Conservation (phyloP, 2,329 filamentous ascomycete genomes). For the Microdochium trichocladiopsis region DNA sequence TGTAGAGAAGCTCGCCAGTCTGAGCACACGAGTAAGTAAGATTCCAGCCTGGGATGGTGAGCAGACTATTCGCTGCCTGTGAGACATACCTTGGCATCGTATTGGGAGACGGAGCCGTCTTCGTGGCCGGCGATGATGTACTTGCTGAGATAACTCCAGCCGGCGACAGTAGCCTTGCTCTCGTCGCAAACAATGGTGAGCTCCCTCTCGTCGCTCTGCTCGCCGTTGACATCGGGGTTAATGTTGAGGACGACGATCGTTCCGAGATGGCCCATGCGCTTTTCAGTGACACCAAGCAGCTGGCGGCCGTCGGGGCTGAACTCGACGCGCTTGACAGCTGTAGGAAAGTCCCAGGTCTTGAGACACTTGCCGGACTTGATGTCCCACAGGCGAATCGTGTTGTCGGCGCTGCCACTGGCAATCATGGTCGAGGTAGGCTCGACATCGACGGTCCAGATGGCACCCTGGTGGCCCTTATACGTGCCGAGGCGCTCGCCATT, state of each 20-base stretch:
- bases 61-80: not conserved
- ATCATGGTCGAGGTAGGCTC: constrained; percentile 88
- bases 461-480: constrained; percentile 94
- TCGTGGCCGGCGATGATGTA: constrained; percentile 98
- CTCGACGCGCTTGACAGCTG: constrained; percentile 94
- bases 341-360: constrained; percentile 97
- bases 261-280: constrained; percentile 93
- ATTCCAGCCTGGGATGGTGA: not conserved
- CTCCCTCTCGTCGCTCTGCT: constrained; percentile 76
- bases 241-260: constrained; percentile 93
- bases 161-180: constrained; percentile 95
- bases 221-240: constrained; percentile 71
- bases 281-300: constrained; percentile 92
- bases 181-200: constrained; percentile 89
- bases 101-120: constrained; percentile 86
- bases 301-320: constrained; percentile 91
- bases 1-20: constrained; percentile 76
- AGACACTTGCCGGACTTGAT: constrained; percentile 86
- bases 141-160: constrained; percentile 89
- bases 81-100: constrained; percentile 71
- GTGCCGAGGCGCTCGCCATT: constrained; percentile 97
- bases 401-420: constrained; percentile 93
- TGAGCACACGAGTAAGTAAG: constrained; percentile 20
- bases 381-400: constrained; percentile 97
- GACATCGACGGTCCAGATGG: constrained; percentile 97